phyloP scores from a whole-genome alignment of 768 basidiomycete species.

The Tulasnella sp. region DNA sequence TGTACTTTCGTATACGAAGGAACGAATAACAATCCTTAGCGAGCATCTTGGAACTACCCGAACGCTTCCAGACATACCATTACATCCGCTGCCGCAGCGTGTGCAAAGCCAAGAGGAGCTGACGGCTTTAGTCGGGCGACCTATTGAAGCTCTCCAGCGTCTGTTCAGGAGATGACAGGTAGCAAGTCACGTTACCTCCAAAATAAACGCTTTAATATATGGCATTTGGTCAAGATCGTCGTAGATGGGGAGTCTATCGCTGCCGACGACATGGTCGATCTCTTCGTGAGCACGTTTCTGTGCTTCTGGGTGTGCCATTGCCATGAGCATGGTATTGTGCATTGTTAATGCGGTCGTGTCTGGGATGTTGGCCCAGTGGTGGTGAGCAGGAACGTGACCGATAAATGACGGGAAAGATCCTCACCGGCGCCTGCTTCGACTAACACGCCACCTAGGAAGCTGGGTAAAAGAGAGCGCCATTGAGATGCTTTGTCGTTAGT shows the following conservation, averaged over 20 bases:
- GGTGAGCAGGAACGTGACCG: neutral
- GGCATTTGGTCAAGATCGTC: no score
- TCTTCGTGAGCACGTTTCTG: constrained; percentile 42
- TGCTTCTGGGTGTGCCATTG: constrained; percentile 37
- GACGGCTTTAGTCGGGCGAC: no score
- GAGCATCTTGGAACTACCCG: neutral
- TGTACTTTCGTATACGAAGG: constrained; percentile 9
- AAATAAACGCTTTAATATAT: no score
- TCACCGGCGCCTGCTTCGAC: no score
- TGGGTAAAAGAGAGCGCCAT: neutral
- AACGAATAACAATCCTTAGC: neutral
- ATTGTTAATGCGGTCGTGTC: neutral
- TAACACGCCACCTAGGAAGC: no score
- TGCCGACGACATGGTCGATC: constrained; percentile 45
- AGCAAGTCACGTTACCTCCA: no score
- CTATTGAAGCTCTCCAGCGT: no score
- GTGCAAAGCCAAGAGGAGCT: no score
- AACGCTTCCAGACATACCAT: no score
- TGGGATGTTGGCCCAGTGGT: neutral
- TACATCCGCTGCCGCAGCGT: no score
- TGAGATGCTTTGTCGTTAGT: neutral
- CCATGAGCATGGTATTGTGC: neutral
- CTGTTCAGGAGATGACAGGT: no score
- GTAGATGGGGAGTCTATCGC: neutral
- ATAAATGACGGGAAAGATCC: no score